A percentile compares a stretch with the other conserved stretches of the same genome.
phyloP scores from a whole-genome alignment of 345 rosid genomes.

The Aquilaria sinensis region DNA sequence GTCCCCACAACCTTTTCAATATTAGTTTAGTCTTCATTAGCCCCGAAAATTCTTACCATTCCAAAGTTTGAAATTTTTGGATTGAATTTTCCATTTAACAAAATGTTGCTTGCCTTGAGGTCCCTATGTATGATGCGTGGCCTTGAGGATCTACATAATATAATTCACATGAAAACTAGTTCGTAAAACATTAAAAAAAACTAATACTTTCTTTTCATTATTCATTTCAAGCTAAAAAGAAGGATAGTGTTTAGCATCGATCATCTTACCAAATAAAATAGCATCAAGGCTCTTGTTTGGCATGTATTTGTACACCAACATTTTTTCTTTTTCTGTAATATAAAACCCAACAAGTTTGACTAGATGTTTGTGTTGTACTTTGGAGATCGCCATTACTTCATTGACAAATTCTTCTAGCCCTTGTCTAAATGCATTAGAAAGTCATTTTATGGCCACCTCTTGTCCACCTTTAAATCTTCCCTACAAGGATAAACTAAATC shows the following conservation, averaged over 20 bases:
- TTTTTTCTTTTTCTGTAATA: slow-evolving; percentile 26
- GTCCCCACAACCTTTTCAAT: slow-evolving; percentile 24
- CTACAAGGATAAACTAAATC: background rate
- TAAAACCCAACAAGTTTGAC: slow-evolving; percentile 30
- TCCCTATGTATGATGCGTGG: too few species aligned
- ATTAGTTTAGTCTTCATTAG: slow-evolving; percentile 17
- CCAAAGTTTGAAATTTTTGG: slow-evolving; percentile 33
- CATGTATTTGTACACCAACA: slow-evolving; percentile 26
- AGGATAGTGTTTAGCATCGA: too few species aligned
- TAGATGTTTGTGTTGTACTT: slow-evolving; percentile 35
- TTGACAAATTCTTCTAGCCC: slow-evolving; percentile 32
- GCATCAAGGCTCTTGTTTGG: too few species aligned
- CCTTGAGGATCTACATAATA: too few species aligned
- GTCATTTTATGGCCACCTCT: slow-evolving; percentile 32
- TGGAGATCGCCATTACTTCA: slow-evolving; percentile 28
- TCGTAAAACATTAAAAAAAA: too few species aligned
- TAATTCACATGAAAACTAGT: too few species aligned
- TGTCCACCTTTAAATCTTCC: slow-evolving; percentile 21
- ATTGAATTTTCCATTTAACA: slow-evolving; percentile 19
- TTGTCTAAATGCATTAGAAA: slow-evolving; percentile 20
- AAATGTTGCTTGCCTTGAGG: slow-evolving; percentile 24
- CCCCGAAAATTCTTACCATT: slow-evolving; percentile 26
- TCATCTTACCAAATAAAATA: too few species aligned
- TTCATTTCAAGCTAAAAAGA: too few species aligned
- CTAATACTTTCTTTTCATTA: too few species aligned